A percentile compares a stretch with the other conserved stretches of the same genome.
Evolutionary conservation across 176 grass and related monocot genomes (phyloP).

Genomic region (Pontederia crassipes): DNA sequence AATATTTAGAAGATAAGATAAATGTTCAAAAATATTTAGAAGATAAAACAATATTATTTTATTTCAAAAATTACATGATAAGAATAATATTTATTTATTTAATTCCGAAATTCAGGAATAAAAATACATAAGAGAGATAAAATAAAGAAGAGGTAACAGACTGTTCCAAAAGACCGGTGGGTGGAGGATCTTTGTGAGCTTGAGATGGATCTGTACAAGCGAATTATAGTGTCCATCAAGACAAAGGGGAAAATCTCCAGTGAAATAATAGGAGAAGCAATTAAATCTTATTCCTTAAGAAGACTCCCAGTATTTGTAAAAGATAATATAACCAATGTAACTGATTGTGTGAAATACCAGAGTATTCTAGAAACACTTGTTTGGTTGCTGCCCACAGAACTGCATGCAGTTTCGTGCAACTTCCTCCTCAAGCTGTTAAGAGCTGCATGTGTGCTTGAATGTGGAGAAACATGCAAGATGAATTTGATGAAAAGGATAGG

Average conservation of each 20-base stretch:
- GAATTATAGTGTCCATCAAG: constrained; percentile 49
- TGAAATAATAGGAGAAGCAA: constrained; percentile 66
- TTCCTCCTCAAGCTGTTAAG: constrained; percentile 83
- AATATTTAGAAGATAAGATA: too few species aligned
- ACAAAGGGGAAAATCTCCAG: constrained; percentile 37
- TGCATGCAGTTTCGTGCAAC: constrained; percentile 61
- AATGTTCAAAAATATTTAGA: too few species aligned
- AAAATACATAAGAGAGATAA: too few species aligned
- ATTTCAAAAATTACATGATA: too few species aligned
- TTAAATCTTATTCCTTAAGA: constrained; percentile 72
- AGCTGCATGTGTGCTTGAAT: constrained; percentile 64
- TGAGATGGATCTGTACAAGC: constrained; percentile 81
- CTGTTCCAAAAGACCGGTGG: constrained; percentile 94
- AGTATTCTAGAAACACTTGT: constrained; percentile 55
- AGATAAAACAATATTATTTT: too few species aligned
- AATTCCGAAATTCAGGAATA: too few species aligned
- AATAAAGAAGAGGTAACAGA: too few species aligned
- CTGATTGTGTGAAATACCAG: constrained; percentile 35
- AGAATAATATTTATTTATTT: too few species aligned
- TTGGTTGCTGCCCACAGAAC: constrained; percentile 47
- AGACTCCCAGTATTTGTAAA: constrained; percentile 53
- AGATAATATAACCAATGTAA: constrained; percentile 36
- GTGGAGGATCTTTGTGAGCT: constrained; percentile 95
- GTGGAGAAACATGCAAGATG: constrained; percentile 25
- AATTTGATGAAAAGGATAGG: constrained; percentile 65